Conservation (phyloP, 352 stramenopile species). For the Thalassiosira ordinaria region DNA sequence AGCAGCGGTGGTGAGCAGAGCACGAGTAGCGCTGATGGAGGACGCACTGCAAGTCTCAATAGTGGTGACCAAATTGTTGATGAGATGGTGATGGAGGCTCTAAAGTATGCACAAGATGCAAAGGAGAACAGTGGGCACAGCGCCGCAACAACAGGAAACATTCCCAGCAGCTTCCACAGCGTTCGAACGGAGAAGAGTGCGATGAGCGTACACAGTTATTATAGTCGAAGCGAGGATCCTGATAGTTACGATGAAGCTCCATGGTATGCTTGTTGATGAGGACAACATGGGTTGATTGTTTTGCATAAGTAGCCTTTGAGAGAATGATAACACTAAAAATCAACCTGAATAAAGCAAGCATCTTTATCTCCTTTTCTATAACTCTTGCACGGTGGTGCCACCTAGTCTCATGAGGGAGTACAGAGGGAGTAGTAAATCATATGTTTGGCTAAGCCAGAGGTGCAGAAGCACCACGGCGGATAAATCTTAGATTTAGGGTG, state of each 20-base stretch:
- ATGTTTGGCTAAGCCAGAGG: too few relatives aligned
- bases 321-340: too few relatives aligned
- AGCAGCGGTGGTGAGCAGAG: not conserved
- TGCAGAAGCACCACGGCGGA: too few relatives aligned
- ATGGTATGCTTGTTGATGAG: slow-evolving; percentile 33
- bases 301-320: too few relatives aligned
- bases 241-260: not conserved
- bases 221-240: slow-evolving; percentile 8
- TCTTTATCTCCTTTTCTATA: too few relatives aligned
- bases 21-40: not conserved
- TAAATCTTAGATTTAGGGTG: too few relatives aligned
- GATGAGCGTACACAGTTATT: slow-evolving; percentile 12
- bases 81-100: slow-evolving; percentile 21
- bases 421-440: too few relatives aligned
- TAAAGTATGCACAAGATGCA: slow-evolving; percentile 15
- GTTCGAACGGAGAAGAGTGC: slow-evolving; percentile 5
- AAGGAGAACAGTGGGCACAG: slow-evolving; percentile 5
- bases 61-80: slow-evolving; percentile 15
- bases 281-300: too few relatives aligned
- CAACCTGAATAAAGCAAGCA: too few relatives aligned
- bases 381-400: too few relatives aligned
- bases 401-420: too few relatives aligned
- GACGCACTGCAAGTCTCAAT: not conserved
- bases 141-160: slow-evolving; percentile 15
- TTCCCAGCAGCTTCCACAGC: slow-evolving; percentile 21